phyloP scores from a whole-genome alignment of 2,329 filamentous ascomycete species.

The Hypoxylon sp. region DNA sequence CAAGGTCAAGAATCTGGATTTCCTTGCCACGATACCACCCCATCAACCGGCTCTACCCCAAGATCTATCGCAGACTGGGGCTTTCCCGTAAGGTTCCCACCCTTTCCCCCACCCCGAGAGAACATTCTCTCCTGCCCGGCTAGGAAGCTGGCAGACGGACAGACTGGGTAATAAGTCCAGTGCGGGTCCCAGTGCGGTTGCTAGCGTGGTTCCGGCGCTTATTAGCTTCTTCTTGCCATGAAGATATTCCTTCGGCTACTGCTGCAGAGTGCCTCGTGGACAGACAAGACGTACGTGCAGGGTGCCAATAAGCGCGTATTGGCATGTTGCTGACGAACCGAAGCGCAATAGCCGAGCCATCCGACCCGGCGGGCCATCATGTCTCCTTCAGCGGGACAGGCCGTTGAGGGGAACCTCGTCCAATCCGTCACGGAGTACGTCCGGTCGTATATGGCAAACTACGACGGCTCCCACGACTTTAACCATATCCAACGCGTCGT shows the following conservation, averaged over 20 bases:
- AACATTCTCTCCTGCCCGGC: not conserved
- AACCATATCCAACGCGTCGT: slow-evolving; percentile 83
- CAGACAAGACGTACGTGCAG: slow-evolving; percentile 29
- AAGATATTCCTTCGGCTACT: slow-evolving; percentile 24
- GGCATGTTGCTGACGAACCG: slow-evolving; percentile 37
- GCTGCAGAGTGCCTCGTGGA: slow-evolving; percentile 28
- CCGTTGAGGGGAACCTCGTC: slow-evolving; percentile 55
- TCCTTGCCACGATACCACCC: slow-evolving; percentile 3
- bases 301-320: slow-evolving; percentile 40
- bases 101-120: slow-evolving; percentile 1
- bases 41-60: slow-evolving; percentile 19
- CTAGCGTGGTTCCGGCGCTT: slow-evolving; percentile 30
- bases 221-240: slow-evolving; percentile 19
- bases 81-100: slow-evolving; percentile 8
- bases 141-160: slow-evolving; percentile 18
- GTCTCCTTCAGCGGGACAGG: slow-evolving; percentile 35
- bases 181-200: slow-evolving; percentile 31
- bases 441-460: slow-evolving; percentile 74
- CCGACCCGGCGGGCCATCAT: slow-evolving; percentile 32
- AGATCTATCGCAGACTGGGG: slow-evolving; percentile 19
- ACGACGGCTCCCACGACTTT: slow-evolving; percentile 90
- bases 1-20: slow-evolving; percentile 1
- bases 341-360: slow-evolving; percentile 31
- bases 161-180: slow-evolving; percentile 22
- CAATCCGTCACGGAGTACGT: slow-evolving; percentile 68